Evolutionary conservation across 2,329 filamentous ascomycete species (phyloP), one percentile per base, ranked within the genome.

Genomic region (Endothia cerciana): DNA sequence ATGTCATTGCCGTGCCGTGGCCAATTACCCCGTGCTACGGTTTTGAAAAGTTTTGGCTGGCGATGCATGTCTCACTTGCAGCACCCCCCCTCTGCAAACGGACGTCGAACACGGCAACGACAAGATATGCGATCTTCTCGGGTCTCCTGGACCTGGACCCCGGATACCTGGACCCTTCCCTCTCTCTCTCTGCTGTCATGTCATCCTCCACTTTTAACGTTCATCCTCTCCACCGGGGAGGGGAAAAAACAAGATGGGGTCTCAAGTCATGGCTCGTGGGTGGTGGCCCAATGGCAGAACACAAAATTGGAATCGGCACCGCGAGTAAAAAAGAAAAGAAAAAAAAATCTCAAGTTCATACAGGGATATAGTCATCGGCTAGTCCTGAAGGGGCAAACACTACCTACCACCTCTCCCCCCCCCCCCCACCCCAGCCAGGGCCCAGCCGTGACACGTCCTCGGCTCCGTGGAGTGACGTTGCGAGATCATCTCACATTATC

Each of bases 291-390:
- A 55, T 55, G 51, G 28, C 7, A 55, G 19, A 28, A 51, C 51
- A 55, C 51, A 36, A 55, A 36, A 55, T 55, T 55, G 28, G 30
- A 19, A 55, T 55, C 51, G 51, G 51, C 51, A 55, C 17, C 28
- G 28, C 17, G 36, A 25, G 22, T 51, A 57, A 63, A 53, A 55
- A 41, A 60, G 10, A 33, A 60, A 36, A 22, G 8, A 43, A 28
- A 40, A 61, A 60, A 61, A 61, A 61, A 36, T 60, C 56, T 59
- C 56, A 59, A 30, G 7, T 2, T 19, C 22, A 30, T 25, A 43
- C 60, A 62, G 36, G 60, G 60, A 55, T 56, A 15, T 7, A 22
- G 22, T n/a, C 33, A 51, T 62, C 47, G 60, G 60, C 60, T 55
- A 62, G 45, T 62, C 60, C 60, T 62, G 33, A 51, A 51, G 47